Conservation (phyloP, 139 green algal species). For the Picochlorum sp. region DNA sequence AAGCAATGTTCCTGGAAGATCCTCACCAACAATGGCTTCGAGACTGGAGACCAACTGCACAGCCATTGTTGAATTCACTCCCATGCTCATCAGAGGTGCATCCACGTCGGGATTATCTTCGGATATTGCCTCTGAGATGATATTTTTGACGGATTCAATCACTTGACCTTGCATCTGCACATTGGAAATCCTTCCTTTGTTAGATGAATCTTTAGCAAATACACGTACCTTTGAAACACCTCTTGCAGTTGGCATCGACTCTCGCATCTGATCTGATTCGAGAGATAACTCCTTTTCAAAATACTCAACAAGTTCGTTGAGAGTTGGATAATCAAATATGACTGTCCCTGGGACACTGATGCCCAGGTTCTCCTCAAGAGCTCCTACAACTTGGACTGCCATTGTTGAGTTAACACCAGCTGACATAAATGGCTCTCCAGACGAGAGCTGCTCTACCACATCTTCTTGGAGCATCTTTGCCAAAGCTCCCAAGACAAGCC, state of each 20-base stretch:
- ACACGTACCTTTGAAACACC: background rate
- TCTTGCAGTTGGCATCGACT: background rate
- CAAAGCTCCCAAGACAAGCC: background rate
- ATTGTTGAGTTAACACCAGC: slow-evolving; percentile 46
- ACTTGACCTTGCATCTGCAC: background rate
- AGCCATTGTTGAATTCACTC: slow-evolving; percentile 35
- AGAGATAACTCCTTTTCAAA: background rate
- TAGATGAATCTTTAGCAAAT: background rate
- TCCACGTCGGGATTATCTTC: background rate
- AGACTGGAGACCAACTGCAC: slow-evolving; percentile 39
- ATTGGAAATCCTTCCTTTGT: background rate
- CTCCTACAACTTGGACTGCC: slow-evolving; percentile 22
- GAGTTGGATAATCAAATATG: slow-evolving; percentile 49
- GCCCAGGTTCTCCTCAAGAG: slow-evolving; percentile 19
- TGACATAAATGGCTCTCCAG: slow-evolving; percentile 41
- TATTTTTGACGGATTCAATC: background rate
- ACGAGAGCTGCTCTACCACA: background rate
- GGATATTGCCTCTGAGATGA: background rate
- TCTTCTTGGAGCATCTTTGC: background rate
- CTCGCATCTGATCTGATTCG: background rate
- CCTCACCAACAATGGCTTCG: slow-evolving; percentile 21
- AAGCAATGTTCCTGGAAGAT: slow-evolving; percentile 37
- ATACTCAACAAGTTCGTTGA: slow-evolving; percentile 16
- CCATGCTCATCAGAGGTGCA: slow-evolving; percentile 23
- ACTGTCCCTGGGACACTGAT: slow-evolving; percentile 52